Evolutionary conservation across 2,329 filamentous ascomycete species (phyloP).

Genomic region (Epichloe elymi): DNA sequence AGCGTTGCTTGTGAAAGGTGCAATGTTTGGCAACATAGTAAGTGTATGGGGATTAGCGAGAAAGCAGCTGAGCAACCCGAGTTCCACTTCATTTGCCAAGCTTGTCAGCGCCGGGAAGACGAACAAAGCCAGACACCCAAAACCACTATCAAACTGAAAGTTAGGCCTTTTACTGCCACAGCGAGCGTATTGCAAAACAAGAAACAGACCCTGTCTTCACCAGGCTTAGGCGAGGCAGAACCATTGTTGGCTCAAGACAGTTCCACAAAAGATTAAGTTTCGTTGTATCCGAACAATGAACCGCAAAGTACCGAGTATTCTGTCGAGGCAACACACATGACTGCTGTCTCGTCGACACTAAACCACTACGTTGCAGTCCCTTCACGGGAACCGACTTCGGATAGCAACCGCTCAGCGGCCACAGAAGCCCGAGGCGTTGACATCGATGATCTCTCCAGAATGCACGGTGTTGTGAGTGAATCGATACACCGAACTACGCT

Average conservation of each 20-base stretch:
- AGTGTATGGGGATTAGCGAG: slow-evolving; percentile 71
- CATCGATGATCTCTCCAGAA: not conserved
- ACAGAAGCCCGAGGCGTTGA: not conserved
- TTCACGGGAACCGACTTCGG: not conserved
- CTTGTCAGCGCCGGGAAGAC: slow-evolving; percentile 61
- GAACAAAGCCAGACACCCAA: slow-evolving; percentile 43
- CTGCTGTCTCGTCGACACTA: not conserved
- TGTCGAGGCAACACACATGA: not conserved
- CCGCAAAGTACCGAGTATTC: not conserved
- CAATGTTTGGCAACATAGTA: slow-evolving; percentile 94
- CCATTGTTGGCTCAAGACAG: not conserved
- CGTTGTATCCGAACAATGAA: not conserved
- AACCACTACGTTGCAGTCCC: not conserved
- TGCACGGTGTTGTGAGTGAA: not conserved
- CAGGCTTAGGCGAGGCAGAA: too few relatives aligned
- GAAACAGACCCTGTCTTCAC: not conserved
- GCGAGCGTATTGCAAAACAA: slow-evolving; percentile 3
- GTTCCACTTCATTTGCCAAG: slow-evolving; percentile 74
- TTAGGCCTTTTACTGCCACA: slow-evolving; percentile 13
- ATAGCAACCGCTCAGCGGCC: not conserved
- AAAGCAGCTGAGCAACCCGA: slow-evolving; percentile 70
- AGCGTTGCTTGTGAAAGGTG: slow-evolving; percentile 90
- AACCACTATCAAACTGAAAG: slow-evolving; percentile 41
- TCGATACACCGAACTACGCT: not conserved
- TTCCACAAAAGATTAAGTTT: not conserved